Evolutionary conservation across 2,329 filamentous ascomycete genomes (phyloP).

Genomic region (Biscogniauxia sp.): DNA sequence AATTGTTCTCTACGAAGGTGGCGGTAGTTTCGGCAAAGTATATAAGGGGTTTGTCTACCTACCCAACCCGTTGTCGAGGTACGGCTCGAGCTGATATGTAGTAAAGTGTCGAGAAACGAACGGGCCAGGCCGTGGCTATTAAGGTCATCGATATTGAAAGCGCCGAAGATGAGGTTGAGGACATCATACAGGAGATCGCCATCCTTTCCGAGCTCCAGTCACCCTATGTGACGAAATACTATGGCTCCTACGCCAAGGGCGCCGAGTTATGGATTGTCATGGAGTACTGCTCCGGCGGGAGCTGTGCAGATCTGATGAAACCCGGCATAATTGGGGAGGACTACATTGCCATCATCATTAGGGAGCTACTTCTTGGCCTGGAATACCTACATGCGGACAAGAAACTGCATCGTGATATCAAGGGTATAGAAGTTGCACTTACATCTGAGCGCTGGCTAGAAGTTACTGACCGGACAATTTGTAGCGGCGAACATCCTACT

Average conservation of each 20-base stretch:
- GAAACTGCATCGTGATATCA: conserved; percentile 95
- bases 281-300: conserved; percentile 97
- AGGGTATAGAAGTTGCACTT: conserved; percentile 54
- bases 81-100: conserved; percentile 14
- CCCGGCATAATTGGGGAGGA: conserved; percentile 88
- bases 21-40: conserved; percentile 96
- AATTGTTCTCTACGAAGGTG: conserved; percentile 55
- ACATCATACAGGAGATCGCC: conserved; percentile 98
- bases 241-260: conserved; percentile 93
- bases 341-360: conserved; percentile 93
- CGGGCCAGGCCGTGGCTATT: conserved; percentile 91
- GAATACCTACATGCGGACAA: conserved; percentile 94
- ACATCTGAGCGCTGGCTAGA: neutral
- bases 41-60: conserved; percentile 77
- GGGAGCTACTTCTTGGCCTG: conserved; percentile 83
- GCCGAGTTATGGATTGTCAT: conserved; percentile 99
- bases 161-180: conserved; percentile 97
- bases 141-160: conserved; percentile 99
- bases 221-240: conserved; percentile 95
- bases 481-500: conserved; percentile 89
- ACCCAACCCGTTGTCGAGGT: too few relatives aligned
- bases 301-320: conserved; percentile 94
- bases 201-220: conserved; percentile 96
- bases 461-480: conserved; percentile 18
- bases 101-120: conserved; percentile 81